phyloP scores from a whole-genome alignment of 257 asterid genomes.

The Cordia subcordata region DNA sequence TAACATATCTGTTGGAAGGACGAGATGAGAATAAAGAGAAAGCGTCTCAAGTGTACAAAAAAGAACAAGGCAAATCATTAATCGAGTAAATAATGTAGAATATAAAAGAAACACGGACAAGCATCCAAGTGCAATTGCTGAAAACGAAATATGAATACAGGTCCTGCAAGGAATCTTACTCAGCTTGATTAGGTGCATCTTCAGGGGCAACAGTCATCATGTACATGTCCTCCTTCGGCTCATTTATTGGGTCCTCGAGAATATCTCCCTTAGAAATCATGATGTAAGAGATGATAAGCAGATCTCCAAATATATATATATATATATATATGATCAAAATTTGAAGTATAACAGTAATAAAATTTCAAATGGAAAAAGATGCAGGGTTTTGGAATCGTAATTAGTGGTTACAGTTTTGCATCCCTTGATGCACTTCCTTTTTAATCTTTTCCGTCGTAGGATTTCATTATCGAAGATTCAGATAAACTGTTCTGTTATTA shows the following conservation, averaged over 20 bases:
- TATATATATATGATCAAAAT: no score
- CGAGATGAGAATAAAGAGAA: conserved; percentile 1
- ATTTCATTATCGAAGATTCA: not conserved
- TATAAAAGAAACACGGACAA: no score
- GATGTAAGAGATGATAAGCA: no score
- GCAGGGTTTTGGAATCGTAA: no score
- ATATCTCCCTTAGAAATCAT: conserved; percentile 61
- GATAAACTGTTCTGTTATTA: conserved; percentile 12
- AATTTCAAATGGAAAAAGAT: no score
- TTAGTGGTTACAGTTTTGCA: not conserved
- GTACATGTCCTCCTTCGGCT: conserved; percentile 90
- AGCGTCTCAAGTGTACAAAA: not conserved
- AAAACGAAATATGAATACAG: not conserved
- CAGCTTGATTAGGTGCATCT: conserved; percentile 81
- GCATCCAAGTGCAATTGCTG: no score
- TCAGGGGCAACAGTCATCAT: conserved; percentile 80
- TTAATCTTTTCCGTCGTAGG: not conserved
- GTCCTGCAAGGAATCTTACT: conserved; percentile 39
- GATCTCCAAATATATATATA: no score
- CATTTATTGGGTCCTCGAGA: conserved; percentile 91
- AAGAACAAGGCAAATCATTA: no score
- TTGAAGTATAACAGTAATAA: no score
- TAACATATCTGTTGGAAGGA: conserved; percentile 45
- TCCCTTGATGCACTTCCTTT: not conserved
- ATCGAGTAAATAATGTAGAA: no score